Evolutionary conservation across 2,329 filamentous ascomycete species (phyloP), one percentile per base, ranked within the genome.

Genomic region (Calonectria leucothoes): DNA sequence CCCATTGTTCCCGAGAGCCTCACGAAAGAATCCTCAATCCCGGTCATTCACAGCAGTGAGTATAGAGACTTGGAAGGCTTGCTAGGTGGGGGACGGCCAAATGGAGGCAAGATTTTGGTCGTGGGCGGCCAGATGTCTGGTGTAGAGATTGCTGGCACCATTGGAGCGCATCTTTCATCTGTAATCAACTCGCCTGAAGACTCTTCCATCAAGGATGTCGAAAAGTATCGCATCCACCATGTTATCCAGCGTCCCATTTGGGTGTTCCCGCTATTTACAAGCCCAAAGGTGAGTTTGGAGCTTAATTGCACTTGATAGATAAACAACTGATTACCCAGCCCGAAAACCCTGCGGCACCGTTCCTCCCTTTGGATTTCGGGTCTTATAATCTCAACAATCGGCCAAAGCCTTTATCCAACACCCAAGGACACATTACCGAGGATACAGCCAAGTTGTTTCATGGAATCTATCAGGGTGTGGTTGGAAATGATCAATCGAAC

Each of bases 91-190:
- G 78, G 83, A 0, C 81, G 85, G 2, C 69, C 75, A 6, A 78
- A 80, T 0, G 87, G 87, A 1, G 89, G 90, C 23, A 94, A 92
- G 79, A 91, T 97, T 20, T 87, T 95, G 1, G 87, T 97, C 0
- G 90, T 95, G 1, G 95, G 95, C 0, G 94, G 94, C 0, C 94
- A 95, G 78, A 95, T 97, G 89, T 96, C 94, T 2, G 94, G 94
- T 0, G 90, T 94, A 6, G 95, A 97, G 85, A 93, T 93, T 63
- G 93, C 94, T 0, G 92, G 91, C 12, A 92, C 92, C 2, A 90
- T 96, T 64, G 94, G 94, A 14, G 88, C 91, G 6, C 91, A 95
- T 74, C 83, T 96, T 1, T 96, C 94, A 0, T 91, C 91, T 7
- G 89, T 89, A 3, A 83, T 84, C 15, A 86, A 93, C 81, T 89